Percentiles rank a stretch among this genome's conserved stretches.
phyloP scores from a whole-genome alignment of 805 yeast species.

The Candida tammaniensis region DNA sequence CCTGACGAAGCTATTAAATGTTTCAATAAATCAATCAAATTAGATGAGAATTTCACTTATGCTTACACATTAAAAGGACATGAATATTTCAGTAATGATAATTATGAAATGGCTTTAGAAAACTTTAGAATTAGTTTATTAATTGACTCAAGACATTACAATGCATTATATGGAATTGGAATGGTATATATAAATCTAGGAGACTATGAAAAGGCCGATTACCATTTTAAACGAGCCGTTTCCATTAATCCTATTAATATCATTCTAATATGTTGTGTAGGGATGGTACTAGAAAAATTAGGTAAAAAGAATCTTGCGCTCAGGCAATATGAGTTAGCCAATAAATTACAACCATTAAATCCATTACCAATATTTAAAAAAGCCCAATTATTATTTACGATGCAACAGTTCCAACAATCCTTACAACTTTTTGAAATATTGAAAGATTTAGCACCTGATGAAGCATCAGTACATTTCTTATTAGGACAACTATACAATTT shows the following conservation, averaged over 20 bases:
- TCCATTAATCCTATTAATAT: slow-evolving; percentile 88
- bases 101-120: slow-evolving; percentile 83
- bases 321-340: slow-evolving; percentile 78
- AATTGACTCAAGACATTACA: slow-evolving; percentile 80
- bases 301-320: slow-evolving; percentile 70
- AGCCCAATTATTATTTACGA: slow-evolving; percentile 73
- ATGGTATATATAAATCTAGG: slow-evolving; percentile 89
- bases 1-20: slow-evolving; percentile 88
- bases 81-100: slow-evolving; percentile 83
- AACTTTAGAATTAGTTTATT: slow-evolving; percentile 77
- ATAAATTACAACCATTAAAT: slow-evolving; percentile 77
- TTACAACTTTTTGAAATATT: slow-evolving; percentile 70
- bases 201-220: slow-evolving; percentile 76
- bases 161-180: slow-evolving; percentile 94
- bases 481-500: slow-evolving; percentile 84
- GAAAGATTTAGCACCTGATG: slow-evolving; percentile 83
- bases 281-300: slow-evolving; percentile 83
- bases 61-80: slow-evolving; percentile 94
- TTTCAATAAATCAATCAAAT: slow-evolving; percentile 71
- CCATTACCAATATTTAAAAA: slow-evolving; percentile 86
- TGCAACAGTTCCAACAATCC: slow-evolving; percentile 72
- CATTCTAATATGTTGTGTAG: slow-evolving; percentile 87
- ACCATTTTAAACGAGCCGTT: slow-evolving; percentile 83
- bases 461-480: slow-evolving; percentile 87
- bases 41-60: slow-evolving; percentile 72